Percentiles rank a stretch among this genome's conserved stretches.
Evolutionary conservation across 768 basidiomycete species (phyloP).

Genomic region (Trametes meyenii): DNA sequence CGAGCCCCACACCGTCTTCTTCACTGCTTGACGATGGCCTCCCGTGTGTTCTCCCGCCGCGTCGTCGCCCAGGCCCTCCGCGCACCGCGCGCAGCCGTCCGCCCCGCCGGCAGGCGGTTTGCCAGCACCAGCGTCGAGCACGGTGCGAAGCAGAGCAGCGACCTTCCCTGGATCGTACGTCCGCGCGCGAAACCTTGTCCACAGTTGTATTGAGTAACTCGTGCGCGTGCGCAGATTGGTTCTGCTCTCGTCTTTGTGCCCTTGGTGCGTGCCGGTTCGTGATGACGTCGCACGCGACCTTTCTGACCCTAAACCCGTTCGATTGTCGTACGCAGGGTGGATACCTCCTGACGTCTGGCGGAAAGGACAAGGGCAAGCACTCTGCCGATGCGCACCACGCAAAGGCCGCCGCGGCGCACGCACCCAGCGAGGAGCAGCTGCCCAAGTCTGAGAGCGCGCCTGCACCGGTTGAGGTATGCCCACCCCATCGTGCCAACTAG

Average conservation of each 20-base stretch:
- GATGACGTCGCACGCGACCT: slow-evolving; percentile 6
- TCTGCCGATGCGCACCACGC: slow-evolving; percentile 14
- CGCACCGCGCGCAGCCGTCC: slow-evolving; percentile 19
- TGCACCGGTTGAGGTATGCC: slow-evolving; percentile 4
- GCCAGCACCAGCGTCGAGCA: slow-evolving; percentile 27
- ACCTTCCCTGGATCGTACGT: slow-evolving; percentile 31
- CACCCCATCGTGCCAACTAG: neutral
- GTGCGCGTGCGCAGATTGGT: slow-evolving; percentile 25
- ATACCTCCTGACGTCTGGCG: slow-evolving; percentile 17
- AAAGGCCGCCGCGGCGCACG: slow-evolving; percentile 2
- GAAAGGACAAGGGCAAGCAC: slow-evolving; percentile 18
- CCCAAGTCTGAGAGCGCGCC: slow-evolving; percentile 3
- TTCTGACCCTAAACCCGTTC: neutral
- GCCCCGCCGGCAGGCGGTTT: slow-evolving; percentile 21
- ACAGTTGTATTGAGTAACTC: neutral
- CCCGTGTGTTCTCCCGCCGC: slow-evolving; percentile 26
- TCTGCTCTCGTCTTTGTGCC: slow-evolving; percentile 31
- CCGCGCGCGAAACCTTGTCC: too few species aligned
- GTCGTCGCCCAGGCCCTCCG: slow-evolving; percentile 21
- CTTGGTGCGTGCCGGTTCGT: slow-evolving; percentile 18
- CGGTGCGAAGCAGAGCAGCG: slow-evolving; percentile 24
- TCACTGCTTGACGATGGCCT: slow-evolving; percentile 30
- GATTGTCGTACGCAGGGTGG: slow-evolving; percentile 1
- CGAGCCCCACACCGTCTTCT: slow-evolving; percentile 14
- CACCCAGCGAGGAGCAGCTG: slow-evolving; percentile 2